Evolutionary conservation across 352 stramenopile genomes (phyloP).

Genomic region (Globisporangium okanoganense): DNA sequence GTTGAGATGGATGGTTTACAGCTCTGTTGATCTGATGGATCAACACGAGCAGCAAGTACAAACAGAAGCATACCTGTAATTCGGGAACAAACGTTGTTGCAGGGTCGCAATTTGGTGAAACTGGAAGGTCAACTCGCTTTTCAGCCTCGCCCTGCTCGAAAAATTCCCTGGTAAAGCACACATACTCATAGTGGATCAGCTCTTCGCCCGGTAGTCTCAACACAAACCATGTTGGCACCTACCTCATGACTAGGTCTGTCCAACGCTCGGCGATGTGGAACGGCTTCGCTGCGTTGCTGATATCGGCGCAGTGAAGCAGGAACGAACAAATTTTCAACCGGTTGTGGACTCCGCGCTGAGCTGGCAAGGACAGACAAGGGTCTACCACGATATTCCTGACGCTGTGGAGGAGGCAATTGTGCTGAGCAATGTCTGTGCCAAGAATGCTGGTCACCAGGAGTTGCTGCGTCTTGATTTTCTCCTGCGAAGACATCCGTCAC

Average conservation of each 20-base stretch:
- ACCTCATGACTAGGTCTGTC: slow-evolving; percentile 24
- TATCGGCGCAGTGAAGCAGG: slow-evolving; percentile 28
- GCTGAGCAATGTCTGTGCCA: slow-evolving; percentile 18
- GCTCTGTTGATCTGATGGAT: neutral
- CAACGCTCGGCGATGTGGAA: slow-evolving; percentile 20
- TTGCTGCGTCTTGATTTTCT: slow-evolving; percentile 18
- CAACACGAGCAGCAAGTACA: neutral
- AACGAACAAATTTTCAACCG: slow-evolving; percentile 18
- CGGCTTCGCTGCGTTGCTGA: slow-evolving; percentile 27
- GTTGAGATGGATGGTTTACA: too few relatives aligned
- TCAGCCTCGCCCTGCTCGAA: slow-evolving; percentile 26
- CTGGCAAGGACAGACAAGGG: neutral
- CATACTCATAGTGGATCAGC: neutral
- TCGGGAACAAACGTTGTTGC: slow-evolving; percentile 18
- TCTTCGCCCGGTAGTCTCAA: neutral
- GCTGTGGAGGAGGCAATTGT: slow-evolving; percentile 17
- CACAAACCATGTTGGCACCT: neutral
- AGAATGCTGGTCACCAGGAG: slow-evolving; percentile 25
- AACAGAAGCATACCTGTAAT: slow-evolving; percentile 11
- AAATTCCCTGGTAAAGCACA: slow-evolving; percentile 18
- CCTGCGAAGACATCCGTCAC: neutral
- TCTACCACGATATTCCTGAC: slow-evolving; percentile 6
- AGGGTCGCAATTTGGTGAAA: slow-evolving; percentile 22
- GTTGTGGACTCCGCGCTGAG: slow-evolving; percentile 8
- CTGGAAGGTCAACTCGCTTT: slow-evolving; percentile 13